Percentiles rank a stretch among this genome's conserved stretches.
phyloP scores from a whole-genome alignment of 139 green algal genomes.

The Microglena sp. region DNA sequence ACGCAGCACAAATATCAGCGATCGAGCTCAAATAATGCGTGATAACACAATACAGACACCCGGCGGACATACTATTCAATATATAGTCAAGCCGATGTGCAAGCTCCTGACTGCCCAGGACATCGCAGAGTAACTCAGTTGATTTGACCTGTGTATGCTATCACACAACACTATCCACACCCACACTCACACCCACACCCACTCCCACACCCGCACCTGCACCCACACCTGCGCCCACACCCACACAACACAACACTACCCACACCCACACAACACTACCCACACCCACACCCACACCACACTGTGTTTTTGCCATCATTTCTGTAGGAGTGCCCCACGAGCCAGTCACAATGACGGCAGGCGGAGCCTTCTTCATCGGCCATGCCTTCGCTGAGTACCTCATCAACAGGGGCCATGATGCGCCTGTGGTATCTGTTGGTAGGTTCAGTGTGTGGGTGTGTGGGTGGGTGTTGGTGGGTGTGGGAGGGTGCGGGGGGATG shows the following conservation, averaged over 20 bases:
- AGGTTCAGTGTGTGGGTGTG: not conserved
- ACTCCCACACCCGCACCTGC: too few species aligned
- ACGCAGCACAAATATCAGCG: too few species aligned
- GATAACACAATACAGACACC: too few species aligned
- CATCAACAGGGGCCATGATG: conserved; percentile 5
- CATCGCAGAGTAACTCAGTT: too few species aligned
- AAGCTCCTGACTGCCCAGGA: too few species aligned
- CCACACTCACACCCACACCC: not conserved
- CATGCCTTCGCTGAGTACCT: conserved; percentile 71
- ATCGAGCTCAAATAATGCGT: too few species aligned
- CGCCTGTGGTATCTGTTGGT: conserved; percentile 11
- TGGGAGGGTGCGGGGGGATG: not conserved
- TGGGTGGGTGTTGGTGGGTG: not conserved
- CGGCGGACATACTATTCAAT: too few species aligned
- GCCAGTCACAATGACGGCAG: conserved; percentile 58
- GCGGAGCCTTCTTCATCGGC: conserved; percentile 67
- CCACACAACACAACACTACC: too few species aligned
- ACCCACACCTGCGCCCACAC: too few species aligned
- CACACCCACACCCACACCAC: conserved; percentile 4
- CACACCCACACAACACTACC: not conserved
- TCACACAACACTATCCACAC: not conserved
- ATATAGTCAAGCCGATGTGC: too few species aligned
- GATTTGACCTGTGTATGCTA: not conserved
- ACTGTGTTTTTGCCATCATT: too few species aligned
- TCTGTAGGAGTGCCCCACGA: conserved; percentile 54